Evolutionary conservation across 2,329 filamentous ascomycete genomes (phyloP), one percentile per base, ranked within the genome.

Genomic region (Sporothrix curviconia): DNA sequence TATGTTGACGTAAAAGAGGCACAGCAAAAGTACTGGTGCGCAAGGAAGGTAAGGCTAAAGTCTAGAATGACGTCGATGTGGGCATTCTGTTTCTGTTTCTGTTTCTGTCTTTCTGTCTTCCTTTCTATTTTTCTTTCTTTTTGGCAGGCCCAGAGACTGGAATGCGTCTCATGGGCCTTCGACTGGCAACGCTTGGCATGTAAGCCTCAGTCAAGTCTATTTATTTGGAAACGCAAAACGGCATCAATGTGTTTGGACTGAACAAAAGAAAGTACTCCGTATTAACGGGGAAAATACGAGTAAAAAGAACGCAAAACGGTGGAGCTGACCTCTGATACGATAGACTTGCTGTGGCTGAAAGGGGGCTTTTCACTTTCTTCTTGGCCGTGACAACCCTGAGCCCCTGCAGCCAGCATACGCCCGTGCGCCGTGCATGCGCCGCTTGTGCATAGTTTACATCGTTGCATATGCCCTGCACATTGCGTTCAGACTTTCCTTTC

Each of bases 381-480:
- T 5, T n/a, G 19, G 11, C 25, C 19, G 17, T 15, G 24, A 53
- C 25, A 40, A 53, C 50, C 51, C 37, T 42, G 28, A 43, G 34
- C 51, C 51, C 51, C 51, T 54, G 51, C 51, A 54, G 51, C 11
- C 14, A n/a, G 19, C 51, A 54, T 54, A 39, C 25, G 28, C 40
- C 14, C 15, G 34, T 28, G 28, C 34, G 28, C 25, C 17, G 19
- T 8, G 22, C 14, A 39, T 14, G 8, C 1, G 30, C 17, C 49
- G 25, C 37, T 53, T 53, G 37, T 43, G 50, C 49, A 51, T 36
- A 51, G 15, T 6, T n/a, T 4, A n/a, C 34, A 17, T 6, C 46
- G 22, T 14, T 40, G 34, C 49, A 40, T n/a, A 19, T 51, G 17
- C 30, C 24, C 40, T 47, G 46, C 46, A 50, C 36, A 28, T 36